Percentiles rank a stretch among this genome's conserved stretches.
Evolutionary conservation across 1,284 basidiomycete species (phyloP).

Genomic region (Cutaneotrichosporon cavernicola): DNA sequence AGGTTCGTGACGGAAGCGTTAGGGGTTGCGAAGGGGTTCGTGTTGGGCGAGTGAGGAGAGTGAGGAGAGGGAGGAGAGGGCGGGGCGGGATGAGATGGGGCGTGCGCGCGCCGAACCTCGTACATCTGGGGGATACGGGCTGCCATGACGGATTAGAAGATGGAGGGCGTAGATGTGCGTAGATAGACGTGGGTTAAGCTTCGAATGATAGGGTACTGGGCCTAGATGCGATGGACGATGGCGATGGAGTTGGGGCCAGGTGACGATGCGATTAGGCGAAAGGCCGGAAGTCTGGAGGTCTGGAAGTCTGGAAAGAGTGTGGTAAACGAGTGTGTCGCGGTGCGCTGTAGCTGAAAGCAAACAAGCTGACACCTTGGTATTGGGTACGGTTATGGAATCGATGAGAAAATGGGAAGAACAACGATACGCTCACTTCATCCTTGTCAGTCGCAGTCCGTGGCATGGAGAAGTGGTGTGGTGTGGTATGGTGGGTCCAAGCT

Average conservation of each 20-base stretch:
- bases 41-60: neutral
- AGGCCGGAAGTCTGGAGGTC: neutral
- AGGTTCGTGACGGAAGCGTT: neutral
- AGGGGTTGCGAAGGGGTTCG: constrained; percentile 4
- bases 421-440: neutral
- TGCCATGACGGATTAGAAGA: constrained; percentile 6
- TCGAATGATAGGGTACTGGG: neutral
- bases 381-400: neutral
- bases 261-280: neutral
- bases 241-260: neutral
- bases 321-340: constrained; percentile 6
- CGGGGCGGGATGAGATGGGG: neutral
- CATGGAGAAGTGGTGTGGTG: too few species aligned
- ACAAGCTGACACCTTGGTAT: neutral
- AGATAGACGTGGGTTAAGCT: neutral
- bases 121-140: constrained; percentile 24
- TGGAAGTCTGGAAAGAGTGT: neutral
- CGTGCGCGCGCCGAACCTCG: neutral
- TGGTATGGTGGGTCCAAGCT: too few species aligned
- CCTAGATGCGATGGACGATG: neutral
- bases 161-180: neutral
- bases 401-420: neutral
- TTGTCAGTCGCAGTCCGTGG: too few species aligned
- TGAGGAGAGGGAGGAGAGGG: neutral
- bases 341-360: neutral